Evolutionary conservation across 768 basidiomycete species (phyloP).

Genomic region (Lentinula edodes): DNA sequence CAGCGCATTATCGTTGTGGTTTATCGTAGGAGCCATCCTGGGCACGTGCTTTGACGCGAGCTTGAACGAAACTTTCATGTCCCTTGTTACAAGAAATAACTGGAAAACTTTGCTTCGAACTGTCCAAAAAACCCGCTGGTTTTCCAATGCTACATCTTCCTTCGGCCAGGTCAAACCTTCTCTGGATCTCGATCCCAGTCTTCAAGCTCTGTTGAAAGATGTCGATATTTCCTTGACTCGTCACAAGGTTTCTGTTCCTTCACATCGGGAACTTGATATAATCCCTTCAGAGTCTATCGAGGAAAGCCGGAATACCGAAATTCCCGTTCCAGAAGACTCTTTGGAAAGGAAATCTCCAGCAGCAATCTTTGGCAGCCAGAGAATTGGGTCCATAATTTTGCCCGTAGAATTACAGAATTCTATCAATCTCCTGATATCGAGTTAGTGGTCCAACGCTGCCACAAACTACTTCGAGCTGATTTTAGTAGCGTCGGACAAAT

Average conservation of each 20-base stretch:
- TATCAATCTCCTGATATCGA: conserved; percentile 62
- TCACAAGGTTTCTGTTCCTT: conserved; percentile 18
- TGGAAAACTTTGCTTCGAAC: not conserved
- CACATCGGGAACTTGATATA: conserved; percentile 52
- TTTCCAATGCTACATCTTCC: not conserved
- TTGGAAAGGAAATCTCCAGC: conserved; percentile 69
- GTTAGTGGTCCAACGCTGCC: conserved; percentile 29
- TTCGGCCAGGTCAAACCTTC: conserved; percentile 47
- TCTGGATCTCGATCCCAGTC: conserved; percentile 60
- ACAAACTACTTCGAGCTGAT: conserved; percentile 8
- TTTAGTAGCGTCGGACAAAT: conserved; percentile 55
- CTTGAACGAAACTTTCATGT: not conserved
- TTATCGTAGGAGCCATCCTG: not conserved
- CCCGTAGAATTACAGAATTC: conserved; percentile 66
- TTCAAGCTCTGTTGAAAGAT: conserved; percentile 58
- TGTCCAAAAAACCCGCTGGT: not conserved
- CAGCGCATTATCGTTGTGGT: not conserved
- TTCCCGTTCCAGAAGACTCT: conserved; percentile 18
- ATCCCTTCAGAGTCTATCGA: conserved; percentile 30
- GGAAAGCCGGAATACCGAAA: conserved; percentile 26
- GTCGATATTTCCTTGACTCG: conserved; percentile 60
- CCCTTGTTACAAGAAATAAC: not conserved
- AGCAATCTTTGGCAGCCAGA: conserved; percentile 71
- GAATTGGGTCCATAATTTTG: conserved; percentile 65
- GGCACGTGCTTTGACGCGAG: not conserved